Base-by-base conservation (phyloP, 2,329 filamentous ascomycete species). In the Aspergillus texensis region DNA sequence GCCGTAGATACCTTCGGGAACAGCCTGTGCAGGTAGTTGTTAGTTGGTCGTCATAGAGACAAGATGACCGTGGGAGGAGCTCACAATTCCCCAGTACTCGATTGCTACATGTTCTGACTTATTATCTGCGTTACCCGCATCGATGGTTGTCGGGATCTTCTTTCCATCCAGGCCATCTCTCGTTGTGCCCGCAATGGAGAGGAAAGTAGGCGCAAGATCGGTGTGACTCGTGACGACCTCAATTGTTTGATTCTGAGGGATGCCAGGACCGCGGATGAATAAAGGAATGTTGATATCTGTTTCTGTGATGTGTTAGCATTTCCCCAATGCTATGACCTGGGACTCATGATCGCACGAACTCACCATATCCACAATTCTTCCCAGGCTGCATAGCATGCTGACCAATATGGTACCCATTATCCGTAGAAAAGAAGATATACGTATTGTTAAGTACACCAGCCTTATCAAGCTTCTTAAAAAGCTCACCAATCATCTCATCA, bases 201-300 rank as follows among this genome's bases (percentile, higher is more conserved):
- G 74, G n/a, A 89, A 76, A 0, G 88, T 90, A 0, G 88, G 87
- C 1, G 86, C 86, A 1, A 90, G 76, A 66, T 90, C 88, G 0
- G 86, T 88, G 64, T 91, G 88, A 1, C 85, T 84, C 0, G 85
- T 89, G 2, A 87, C 82, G 16, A 81, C 72, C n/a, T 83, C 74
- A 0, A 78, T 72, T 0, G 74, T 78, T 8, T 78, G 67, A 11
- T 81, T 81, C 12, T 72, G 64, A 0, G 81, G 75, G 1, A 89
- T 77, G 1, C 85, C 84, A 1, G 87, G 87, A 0, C 87, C 87
- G 21, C 86, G 80, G 4, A 89, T 79, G 30, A 87, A 79, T 8
- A 89, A 77, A 0, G 86, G 86, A 0, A 88, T 81, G 24, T 86
- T 82, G 66, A 87, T 84, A 64, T 88, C 86, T 12, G 71, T 72